Conservation (phyloP, 2,329 filamentous ascomycete genomes). For the Nemania diffusa region DNA sequence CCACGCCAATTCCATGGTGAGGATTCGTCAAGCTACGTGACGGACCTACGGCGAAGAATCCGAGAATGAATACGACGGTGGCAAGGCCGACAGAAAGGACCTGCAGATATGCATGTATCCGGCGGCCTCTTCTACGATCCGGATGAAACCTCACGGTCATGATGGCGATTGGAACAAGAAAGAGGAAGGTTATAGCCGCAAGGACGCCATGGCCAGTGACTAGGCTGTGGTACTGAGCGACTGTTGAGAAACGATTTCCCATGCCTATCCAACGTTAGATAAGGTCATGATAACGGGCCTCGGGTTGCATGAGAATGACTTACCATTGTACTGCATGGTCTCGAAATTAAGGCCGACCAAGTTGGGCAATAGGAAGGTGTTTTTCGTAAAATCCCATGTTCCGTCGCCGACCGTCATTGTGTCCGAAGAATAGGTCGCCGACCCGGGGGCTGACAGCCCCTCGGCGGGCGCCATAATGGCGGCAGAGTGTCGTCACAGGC, state of each 20-base stretch:
- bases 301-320: slow-evolving; percentile 36
- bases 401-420: slow-evolving; percentile 84
- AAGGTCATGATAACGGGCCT: background rate
- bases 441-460: slow-evolving; percentile 74
- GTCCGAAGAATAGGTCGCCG: slow-evolving; percentile 76
- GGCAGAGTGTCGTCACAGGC: slow-evolving; percentile 44
- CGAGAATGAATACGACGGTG: slow-evolving; percentile 77
- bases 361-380: slow-evolving; percentile 82
- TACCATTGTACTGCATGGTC: slow-evolving; percentile 87
- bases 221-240: slow-evolving; percentile 76
- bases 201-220: slow-evolving; percentile 78
- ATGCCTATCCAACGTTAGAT: slow-evolving; percentile 66
- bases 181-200: slow-evolving; percentile 77
- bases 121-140: slow-evolving; percentile 66
- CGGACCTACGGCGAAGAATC: slow-evolving; percentile 81
- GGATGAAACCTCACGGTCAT: slow-evolving; percentile 78
- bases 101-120: slow-evolving; percentile 79
- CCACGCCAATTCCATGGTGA: slow-evolving; percentile 84
- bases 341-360: slow-evolving; percentile 80
- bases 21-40: slow-evolving; percentile 79
- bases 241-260: slow-evolving; percentile 79
- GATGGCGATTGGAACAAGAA: slow-evolving; percentile 78
- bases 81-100: slow-evolving; percentile 74
- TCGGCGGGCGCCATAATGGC: slow-evolving; percentile 70
- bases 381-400: slow-evolving; percentile 82